phyloP scores from a whole-genome alignment of 257 asterid species.

The Voacanga thouarsii region DNA sequence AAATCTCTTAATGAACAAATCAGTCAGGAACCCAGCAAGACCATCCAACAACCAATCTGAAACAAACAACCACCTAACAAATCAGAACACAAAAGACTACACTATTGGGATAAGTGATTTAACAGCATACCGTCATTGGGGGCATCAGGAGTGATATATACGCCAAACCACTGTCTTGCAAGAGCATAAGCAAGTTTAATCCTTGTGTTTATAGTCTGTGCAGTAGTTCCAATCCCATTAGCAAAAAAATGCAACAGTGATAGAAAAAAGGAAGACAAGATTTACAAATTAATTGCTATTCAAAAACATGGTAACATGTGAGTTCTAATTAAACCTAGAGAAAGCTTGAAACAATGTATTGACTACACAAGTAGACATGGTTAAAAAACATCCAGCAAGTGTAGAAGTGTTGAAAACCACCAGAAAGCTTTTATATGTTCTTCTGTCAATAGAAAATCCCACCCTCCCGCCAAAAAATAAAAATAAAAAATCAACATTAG shows the following conservation, averaged over 20 bases:
- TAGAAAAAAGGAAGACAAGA: constrained; percentile 2
- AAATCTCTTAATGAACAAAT: constrained; percentile 71
- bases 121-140: constrained; percentile 72
- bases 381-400: not conserved
- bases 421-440: not conserved
- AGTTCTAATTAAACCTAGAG: not conserved
- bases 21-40: constrained; percentile 93
- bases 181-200: constrained; percentile 89
- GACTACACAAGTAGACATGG: not conserved
- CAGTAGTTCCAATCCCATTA: constrained; percentile 32
- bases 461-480: not conserved
- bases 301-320: not conserved
- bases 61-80: constrained; percentile 28
- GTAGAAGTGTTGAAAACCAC: not conserved
- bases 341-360: not conserved
- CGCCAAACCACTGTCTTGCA: constrained; percentile 99
- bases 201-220: constrained; percentile 94
- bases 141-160: constrained; percentile 79
- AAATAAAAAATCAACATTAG: too few relatives aligned
- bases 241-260: constrained; percentile 18
- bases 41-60: constrained; percentile 99
- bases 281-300: not conserved
- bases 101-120: constrained; percentile 1
- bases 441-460: not conserved
- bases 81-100: constrained; percentile 24